A percentile compares a stretch with the other conserved stretches of the same genome.
Evolutionary conservation across 768 basidiomycete species (phyloP).

Genomic region (Tricholoma hemisulphureum): DNA sequence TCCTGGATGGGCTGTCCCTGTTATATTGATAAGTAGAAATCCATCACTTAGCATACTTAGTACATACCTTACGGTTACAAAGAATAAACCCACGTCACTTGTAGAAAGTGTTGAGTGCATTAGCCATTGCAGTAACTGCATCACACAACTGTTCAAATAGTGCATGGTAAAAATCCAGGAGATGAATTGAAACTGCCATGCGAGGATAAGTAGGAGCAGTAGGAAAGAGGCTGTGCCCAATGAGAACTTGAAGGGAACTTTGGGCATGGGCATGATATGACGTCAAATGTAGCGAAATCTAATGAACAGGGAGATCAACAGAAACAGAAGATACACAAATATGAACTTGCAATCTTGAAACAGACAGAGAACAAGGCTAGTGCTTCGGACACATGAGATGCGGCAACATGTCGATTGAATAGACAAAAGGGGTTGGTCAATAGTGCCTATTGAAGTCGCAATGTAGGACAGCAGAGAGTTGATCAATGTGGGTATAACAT

Average conservation of each 20-base stretch:
- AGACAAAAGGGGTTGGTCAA: neutral
- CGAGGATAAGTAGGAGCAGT: slow-evolving; percentile 20
- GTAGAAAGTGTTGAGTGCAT: slow-evolving; percentile 29
- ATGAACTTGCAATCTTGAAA: no score
- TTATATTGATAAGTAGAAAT: neutral
- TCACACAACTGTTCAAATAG: slow-evolving; percentile 37
- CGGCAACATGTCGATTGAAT: neutral
- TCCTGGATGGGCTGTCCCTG: slow-evolving; percentile 26
- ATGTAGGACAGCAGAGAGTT: neutral
- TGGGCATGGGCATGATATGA: slow-evolving; percentile 21
- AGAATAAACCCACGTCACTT: no score
- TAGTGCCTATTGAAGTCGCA: neutral
- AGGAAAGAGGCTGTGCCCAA: slow-evolving; percentile 32
- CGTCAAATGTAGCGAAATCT: no score
- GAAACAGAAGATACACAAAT: neutral
- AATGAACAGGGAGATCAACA: neutral
- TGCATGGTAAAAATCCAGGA: slow-evolving; percentile 30
- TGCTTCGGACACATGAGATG: neutral
- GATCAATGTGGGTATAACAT: neutral
- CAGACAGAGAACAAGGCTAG: neutral
- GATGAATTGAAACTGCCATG: no score
- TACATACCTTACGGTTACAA: no score
- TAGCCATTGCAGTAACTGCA: slow-evolving; percentile 27
- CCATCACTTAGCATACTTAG: no score
- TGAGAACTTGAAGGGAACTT: slow-evolving; percentile 21